Evolutionary conservation across 1,284 basidiomycete species (phyloP), one percentile per base, ranked within the genome.

Genomic region (Apiotrichum porosum): DNA sequence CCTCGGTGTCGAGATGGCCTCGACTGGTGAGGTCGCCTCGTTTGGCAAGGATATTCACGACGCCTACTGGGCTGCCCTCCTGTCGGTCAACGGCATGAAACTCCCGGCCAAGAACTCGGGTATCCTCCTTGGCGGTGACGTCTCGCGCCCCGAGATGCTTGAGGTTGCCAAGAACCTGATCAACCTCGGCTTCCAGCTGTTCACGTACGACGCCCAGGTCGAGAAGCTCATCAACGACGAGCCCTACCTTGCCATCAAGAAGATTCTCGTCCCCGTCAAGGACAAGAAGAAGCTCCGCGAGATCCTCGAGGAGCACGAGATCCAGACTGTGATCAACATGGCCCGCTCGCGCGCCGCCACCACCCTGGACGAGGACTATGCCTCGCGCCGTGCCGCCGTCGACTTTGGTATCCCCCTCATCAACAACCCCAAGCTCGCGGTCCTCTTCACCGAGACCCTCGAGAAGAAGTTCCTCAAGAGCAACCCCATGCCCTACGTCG

Each of bases 1-100:
- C 84, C 79, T 97, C 48, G 92, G 91, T 54, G 92, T 95, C 54
- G 91, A 97, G 78, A 98, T 98, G 95, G 92, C 94, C 0, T 93
- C 88, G 63, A 98, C 95, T 6, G 95, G 94, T 47, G 94, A 98
- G 74, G 91, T 98, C 18, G 95, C 95, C n/a, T 85, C 88, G 57
- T 98, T 98, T 69, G 95, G 94, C 38, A 83, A 83, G 66, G 88
- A 97, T 68, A 78, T 97, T 34, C 84, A 93, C 66, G 95, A 98
- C 73, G 95, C 94, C 10, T 97, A 97, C 76, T 97, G 93, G 94
- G 88, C 93, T 69, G 85, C 88, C n/a, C 79, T 94, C 37, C 81
- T 81, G 5, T 88, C 88, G 44, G 84, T 83, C 54, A 83, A 81
- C 62, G 79, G 78, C 38, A 67, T 72, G 49, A 83, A 84, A 67